These are phyloP conservation scores for Phycomyces blakesleeanus DNA, from an alignment of 192 early-diverging fungal genomes.

Conservation along the genomic window DNA sequence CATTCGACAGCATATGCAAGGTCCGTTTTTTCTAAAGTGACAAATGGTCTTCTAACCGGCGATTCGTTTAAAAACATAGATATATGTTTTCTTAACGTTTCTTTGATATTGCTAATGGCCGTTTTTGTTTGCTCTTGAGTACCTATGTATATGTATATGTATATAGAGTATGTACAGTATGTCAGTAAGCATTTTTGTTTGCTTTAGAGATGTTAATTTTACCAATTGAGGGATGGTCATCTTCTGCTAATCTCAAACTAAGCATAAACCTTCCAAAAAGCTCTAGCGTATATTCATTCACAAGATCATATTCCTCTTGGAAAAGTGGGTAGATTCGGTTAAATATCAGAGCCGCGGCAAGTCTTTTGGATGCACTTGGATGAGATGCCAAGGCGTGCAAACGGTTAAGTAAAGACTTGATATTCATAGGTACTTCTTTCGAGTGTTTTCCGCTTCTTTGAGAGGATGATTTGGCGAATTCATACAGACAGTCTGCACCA, in stretches of 20 bases:
- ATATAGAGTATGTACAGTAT: too few species aligned
- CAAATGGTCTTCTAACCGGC: slow-evolving; percentile 41
- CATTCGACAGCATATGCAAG: slow-evolving; percentile 52
- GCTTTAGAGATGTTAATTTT: slow-evolving; percentile 35
- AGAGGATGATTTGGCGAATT: slow-evolving; percentile 75
- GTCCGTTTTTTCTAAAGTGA: slow-evolving; percentile 39
- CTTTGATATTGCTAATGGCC: slow-evolving; percentile 55
- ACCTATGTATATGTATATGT: slow-evolving; percentile 30
- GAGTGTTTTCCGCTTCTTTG: slow-evolving; percentile 53
- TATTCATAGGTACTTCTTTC: slow-evolving; percentile 54
- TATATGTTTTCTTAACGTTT: slow-evolving; percentile 55
- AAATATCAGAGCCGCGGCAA: slow-evolving; percentile 66
- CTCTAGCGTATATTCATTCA: slow-evolving; percentile 68
- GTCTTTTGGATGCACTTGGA: slow-evolving; percentile 56
- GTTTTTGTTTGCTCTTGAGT: slow-evolving; percentile 46
- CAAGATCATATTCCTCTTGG: slow-evolving; percentile 59
- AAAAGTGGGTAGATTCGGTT: slow-evolving; percentile 68
- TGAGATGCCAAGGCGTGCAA: slow-evolving; percentile 62
- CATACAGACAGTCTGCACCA: slow-evolving; percentile 67
- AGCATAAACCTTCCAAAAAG: slow-evolving; percentile 63
- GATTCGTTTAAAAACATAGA: slow-evolving; percentile 45
- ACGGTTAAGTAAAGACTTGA: slow-evolving; percentile 67
- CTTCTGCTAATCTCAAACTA: slow-evolving; percentile 55
- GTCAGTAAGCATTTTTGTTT: slow-evolving; percentile 37
- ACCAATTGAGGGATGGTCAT: slow-evolving; percentile 57